Percentiles rank a stretch among this genome's conserved stretches.
phyloP scores from a whole-genome alignment of 768 basidiomycete genomes.

The Tylopilus balloui region DNA sequence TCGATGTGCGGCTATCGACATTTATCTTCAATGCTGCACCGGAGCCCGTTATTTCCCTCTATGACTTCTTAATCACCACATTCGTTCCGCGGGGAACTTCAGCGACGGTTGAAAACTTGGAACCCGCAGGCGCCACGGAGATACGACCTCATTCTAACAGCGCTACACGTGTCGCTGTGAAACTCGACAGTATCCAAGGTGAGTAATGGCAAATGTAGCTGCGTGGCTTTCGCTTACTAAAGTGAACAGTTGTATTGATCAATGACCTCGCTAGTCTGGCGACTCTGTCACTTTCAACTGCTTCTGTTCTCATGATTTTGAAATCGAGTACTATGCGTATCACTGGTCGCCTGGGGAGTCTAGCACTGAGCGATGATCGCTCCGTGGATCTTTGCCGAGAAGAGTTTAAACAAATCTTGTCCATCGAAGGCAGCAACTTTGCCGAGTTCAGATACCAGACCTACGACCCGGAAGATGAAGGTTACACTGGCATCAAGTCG shows the following conservation, averaged over 20 bases:
- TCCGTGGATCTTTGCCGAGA: constrained; percentile 45
- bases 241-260: constrained; percentile 62
- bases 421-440: constrained; percentile 91
- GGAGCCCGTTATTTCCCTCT: constrained; percentile 84
- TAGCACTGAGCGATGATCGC: constrained; percentile 77
- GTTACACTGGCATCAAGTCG: constrained; percentile 78
- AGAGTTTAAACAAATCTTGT: constrained; percentile 80
- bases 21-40: constrained; percentile 86
- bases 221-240: constrained; percentile 9
- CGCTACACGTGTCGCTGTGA: constrained; percentile 78
- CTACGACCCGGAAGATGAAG: constrained; percentile 66
- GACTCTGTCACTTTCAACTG: constrained; percentile 86
- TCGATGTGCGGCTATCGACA: constrained; percentile 86
- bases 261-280: constrained; percentile 69
- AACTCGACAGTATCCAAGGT: constrained; percentile 84
- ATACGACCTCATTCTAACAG: constrained; percentile 27
- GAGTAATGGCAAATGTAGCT: constrained; percentile 16
- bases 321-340: constrained; percentile 70
- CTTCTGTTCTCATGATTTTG: constrained; percentile 76
- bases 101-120: constrained; percentile 6
- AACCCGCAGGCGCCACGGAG: constrained; percentile 1
- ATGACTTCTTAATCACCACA: constrained; percentile 97
- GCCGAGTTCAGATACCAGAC: constrained; percentile 95
- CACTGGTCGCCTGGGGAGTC: constrained; percentile 75
- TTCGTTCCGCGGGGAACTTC: constrained; percentile 57